These are phyloP conservation scores for Periconia sp. DNA, from an alignment of 2,329 filamentous ascomycete genomes.

Conservation along the genomic window DNA sequence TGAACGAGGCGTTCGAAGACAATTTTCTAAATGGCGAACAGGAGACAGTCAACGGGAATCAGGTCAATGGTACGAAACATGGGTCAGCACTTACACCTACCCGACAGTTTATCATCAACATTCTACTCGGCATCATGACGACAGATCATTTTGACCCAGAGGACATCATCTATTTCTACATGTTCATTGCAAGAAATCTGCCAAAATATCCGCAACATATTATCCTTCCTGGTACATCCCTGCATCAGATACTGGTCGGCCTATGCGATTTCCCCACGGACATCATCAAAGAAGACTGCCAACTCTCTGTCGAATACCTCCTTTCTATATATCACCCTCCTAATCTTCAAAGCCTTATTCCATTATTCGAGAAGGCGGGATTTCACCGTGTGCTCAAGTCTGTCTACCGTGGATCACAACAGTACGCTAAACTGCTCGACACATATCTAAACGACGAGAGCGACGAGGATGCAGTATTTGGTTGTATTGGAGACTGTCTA, in stretches of 20 bases:
- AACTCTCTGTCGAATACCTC: slow-evolving; percentile 95
- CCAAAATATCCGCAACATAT: slow-evolving; percentile 98
- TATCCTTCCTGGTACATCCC: slow-evolving; percentile 82
- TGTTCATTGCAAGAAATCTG: slow-evolving; percentile 96
- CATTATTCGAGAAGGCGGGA: slow-evolving; percentile 76
- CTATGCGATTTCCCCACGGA: slow-evolving; percentile 83
- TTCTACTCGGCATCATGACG: slow-evolving; percentile 90
- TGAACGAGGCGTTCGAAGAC: slow-evolving; percentile 98
- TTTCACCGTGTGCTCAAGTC: slow-evolving; percentile 94
- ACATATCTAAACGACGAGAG: slow-evolving; percentile 86
- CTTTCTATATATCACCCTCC: slow-evolving; percentile 92
- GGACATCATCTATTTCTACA: slow-evolving; percentile 94
- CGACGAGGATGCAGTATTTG: slow-evolving; percentile 77
- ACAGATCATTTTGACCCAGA: slow-evolving; percentile 73
- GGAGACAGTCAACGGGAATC: slow-evolving; percentile 64
- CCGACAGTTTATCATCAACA: slow-evolving; percentile 89
- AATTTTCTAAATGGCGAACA: slow-evolving; percentile 84
- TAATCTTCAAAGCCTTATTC: slow-evolving; percentile 76
- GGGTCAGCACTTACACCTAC: slow-evolving; percentile 62
- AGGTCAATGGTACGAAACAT: slow-evolving; percentile 56
- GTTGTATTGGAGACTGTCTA: slow-evolving; percentile 78
- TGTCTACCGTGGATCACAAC: slow-evolving; percentile 78
- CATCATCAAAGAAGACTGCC: slow-evolving; percentile 88
- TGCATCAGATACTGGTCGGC: slow-evolving; percentile 80
- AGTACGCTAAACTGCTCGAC: slow-evolving; percentile 78